phyloP scores from a whole-genome alignment of 2,329 filamentous ascomycete species.

The Penicillium concentricum region DNA sequence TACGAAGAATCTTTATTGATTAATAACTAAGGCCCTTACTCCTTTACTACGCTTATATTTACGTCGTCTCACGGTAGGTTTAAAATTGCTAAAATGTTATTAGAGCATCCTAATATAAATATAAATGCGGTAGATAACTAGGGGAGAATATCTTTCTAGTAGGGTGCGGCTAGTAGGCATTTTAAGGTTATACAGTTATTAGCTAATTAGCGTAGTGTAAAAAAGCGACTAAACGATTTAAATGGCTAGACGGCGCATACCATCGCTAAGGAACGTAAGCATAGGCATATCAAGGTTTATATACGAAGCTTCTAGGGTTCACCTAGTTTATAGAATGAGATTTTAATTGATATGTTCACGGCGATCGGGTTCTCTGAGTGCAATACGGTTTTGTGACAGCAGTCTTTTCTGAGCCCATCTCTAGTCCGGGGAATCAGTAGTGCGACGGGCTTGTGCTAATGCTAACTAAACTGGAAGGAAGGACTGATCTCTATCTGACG shows the following conservation, averaged over 20 bases:
- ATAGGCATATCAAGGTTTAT: not conserved
- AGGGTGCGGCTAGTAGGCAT: not conserved
- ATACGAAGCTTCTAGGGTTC: not conserved
- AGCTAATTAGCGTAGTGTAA: not conserved
- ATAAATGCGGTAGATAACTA: too few species aligned
- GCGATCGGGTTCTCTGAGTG: too few species aligned
- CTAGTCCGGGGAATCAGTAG: not conserved
- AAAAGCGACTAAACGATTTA: not conserved
- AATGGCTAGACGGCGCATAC: not conserved
- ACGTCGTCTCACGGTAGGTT: too few species aligned
- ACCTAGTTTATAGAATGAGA: not conserved
- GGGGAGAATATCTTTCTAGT: too few species aligned
- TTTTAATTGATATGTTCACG: too few species aligned
- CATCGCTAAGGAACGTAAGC: not conserved
- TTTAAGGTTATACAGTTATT: not conserved
- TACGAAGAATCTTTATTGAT: too few species aligned
- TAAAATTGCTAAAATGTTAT: too few species aligned
- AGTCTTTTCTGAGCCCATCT: not conserved
- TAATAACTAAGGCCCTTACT: too few species aligned
- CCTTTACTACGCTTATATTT: too few species aligned
- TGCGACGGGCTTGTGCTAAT: not conserved
- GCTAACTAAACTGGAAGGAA: not conserved
- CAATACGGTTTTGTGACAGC: too few species aligned
- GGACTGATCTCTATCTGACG: not conserved
- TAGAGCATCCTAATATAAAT: too few species aligned